Evolutionary conservation across 257 asterid genomes (phyloP), one percentile per base, ranked within the genome.

Genomic region (Solanum chmielewskii): DNA sequence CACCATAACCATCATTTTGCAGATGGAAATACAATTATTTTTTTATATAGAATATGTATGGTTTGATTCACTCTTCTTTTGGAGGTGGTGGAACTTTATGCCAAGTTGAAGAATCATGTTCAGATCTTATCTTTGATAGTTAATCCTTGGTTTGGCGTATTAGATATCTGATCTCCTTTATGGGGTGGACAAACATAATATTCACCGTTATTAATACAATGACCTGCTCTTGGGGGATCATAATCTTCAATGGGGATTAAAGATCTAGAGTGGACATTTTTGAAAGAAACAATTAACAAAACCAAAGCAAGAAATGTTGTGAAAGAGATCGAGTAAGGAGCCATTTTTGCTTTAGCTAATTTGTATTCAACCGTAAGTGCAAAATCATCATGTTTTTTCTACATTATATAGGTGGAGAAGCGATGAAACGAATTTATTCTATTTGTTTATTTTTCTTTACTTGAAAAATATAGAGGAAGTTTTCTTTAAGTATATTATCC

Each of bases 91-190:
- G 56, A 47, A 47, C 3, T 13, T 14, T 14, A 9, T 59, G 27
- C 27, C 60, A 49, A 59, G 1, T 21, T 21, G 27, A 12, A 73
- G 23, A 25, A 73, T 20, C 49, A 73, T 73, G 16, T 0, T 18
- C 18, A 3, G 9, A 12, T 8, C 8, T 33, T 29, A 75, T 39
- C 21, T 27, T 39, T 75, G 3, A 20, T 39, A 59, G 13, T 2
- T 49, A 1, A 15, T 49, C 0, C 1, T 49, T 49, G 21, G 0
- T 49, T 49, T 49, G 6, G 8, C 21, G 14, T 1, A n/a, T 25
- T 13, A 25, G 2, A 6, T n/a, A 11, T 13, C 2, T 45, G 23
- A 1, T 2, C 1, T 44, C 3, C 10, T 45, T 7, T 6, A 4
- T 9, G 56, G 2, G 81, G 49, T 29, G 76, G 75, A 29, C 68